Conservation (phyloP, 1,139 yeast genomes). For the Geotrichum aggregatum region DNA sequence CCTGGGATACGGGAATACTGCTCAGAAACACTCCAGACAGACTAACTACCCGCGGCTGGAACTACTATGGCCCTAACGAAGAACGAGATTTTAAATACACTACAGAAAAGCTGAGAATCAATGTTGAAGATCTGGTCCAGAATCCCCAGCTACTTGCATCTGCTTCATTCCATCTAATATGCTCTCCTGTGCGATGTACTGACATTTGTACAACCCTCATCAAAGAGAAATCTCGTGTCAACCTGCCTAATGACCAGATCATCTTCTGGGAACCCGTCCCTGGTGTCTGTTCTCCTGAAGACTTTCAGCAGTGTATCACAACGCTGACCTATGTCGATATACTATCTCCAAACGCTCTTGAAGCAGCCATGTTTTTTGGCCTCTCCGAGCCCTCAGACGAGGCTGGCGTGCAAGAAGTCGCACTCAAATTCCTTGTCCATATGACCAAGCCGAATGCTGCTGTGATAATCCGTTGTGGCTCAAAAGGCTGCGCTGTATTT, state of each 20-base stretch:
- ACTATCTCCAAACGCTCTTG: conserved; percentile 80
- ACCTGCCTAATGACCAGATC: conserved; percentile 4
- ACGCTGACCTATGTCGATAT: conserved; percentile 53
- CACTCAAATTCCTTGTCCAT: conserved; percentile 42
- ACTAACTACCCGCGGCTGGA: conserved; percentile 76
- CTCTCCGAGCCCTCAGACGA: conserved; percentile 38
- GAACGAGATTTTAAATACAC: conserved; percentile 50
- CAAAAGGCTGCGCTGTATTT: conserved; percentile 27
- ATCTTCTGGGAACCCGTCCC: conserved; percentile 85
- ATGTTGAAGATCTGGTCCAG: conserved; percentile 52
- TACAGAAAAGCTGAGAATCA: conserved; percentile 63
- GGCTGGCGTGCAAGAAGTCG: conserved; percentile 44
- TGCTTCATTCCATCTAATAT: conserved; percentile 63
- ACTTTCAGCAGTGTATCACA: conserved; percentile 42
- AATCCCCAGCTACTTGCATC: conserved; percentile 42
- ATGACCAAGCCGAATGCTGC: conserved; percentile 45
- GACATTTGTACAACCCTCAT: conserved; percentile 42
- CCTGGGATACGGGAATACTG: conserved; percentile 61
- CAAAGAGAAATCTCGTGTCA: neutral
- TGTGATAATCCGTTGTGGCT: conserved; percentile 44
- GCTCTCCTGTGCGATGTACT: conserved; percentile 61
- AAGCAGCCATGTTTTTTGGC: conserved; percentile 61
- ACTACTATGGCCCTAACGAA: conserved; percentile 62
- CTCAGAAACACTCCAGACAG: conserved; percentile 52
- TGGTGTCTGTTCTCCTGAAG: conserved; percentile 56